Percentiles rank a stretch among this genome's conserved stretches.
Conservation (phyloP, 352 stramenopile species). For the Phytophthora megakarya region DNA sequence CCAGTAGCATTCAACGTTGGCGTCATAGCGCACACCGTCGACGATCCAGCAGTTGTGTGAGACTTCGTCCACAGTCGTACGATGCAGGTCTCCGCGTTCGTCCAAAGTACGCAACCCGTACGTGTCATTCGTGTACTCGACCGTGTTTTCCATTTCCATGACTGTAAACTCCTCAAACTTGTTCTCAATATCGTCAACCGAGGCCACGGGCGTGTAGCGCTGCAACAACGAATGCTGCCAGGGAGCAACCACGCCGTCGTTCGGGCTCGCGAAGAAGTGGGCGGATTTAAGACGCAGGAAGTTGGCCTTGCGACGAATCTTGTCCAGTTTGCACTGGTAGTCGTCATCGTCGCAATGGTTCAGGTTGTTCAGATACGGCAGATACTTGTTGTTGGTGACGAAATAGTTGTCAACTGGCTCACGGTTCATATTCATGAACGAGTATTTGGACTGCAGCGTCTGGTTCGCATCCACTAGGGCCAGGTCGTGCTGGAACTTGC, state of each 20-base stretch:
- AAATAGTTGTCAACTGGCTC: conserved; percentile 35
- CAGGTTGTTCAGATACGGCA: conserved; percentile 47
- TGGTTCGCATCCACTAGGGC: conserved; percentile 34
- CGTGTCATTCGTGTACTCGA: conserved; percentile 37
- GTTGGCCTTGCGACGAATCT: conserved; percentile 43
- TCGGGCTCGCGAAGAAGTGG: conserved; percentile 44
- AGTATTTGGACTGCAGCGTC: conserved; percentile 41
- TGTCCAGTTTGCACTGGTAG: conserved; percentile 15
- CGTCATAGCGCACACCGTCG: conserved; percentile 71
- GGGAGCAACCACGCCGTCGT: conserved; percentile 42
- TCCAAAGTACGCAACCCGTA: conserved; percentile 41
- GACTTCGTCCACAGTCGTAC: conserved; percentile 25
- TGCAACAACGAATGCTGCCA: conserved; percentile 46
- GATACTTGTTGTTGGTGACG: conserved; percentile 36
- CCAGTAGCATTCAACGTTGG: conserved; percentile 59
- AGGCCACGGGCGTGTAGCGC: conserved; percentile 41
- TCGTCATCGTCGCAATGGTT: conserved; percentile 14
- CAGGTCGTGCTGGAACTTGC: conserved; percentile 48
- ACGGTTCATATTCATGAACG: conserved; percentile 47
- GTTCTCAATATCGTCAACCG: conserved; percentile 24
- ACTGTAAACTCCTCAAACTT: conserved; percentile 29
- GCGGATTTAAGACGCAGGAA: conserved; percentile 40
- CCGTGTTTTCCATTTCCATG: conserved; percentile 31
- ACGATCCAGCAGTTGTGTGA: conserved; percentile 42
- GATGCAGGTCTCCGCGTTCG: conserved; percentile 26